Conservation (phyloP, 768 basidiomycete genomes). For the Lyophyllum semitale region DNA sequence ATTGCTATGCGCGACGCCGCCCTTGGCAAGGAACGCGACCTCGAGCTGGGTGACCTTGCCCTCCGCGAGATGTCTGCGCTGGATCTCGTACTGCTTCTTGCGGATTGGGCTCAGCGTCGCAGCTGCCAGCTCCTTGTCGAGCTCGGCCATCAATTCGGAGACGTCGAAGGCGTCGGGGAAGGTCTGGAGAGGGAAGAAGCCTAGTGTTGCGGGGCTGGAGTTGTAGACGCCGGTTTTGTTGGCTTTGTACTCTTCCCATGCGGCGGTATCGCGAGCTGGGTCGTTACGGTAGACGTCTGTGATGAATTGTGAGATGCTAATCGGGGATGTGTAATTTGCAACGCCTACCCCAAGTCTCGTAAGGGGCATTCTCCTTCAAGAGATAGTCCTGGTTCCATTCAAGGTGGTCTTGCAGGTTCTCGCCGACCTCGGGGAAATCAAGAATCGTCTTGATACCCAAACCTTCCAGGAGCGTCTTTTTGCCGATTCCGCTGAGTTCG, state of each 20-base stretch:
- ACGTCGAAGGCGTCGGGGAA: conserved; percentile 16
- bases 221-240: conserved; percentile 13
- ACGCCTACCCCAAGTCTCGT: conserved; percentile 11
- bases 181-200: conserved; percentile 16
- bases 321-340: not conserved
- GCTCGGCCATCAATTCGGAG: conserved; percentile 8
- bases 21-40: conserved; percentile 7
- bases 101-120: conserved; percentile 11
- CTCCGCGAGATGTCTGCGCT: conserved; percentile 13
- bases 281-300: conserved; percentile 17
- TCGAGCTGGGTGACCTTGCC: conserved; percentile 15
- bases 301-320: not conserved
- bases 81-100: conserved; percentile 16
- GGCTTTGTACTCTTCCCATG: conserved; percentile 10
- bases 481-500: conserved; percentile 47
- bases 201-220: conserved; percentile 9
- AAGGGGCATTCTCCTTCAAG: conserved; percentile 13
- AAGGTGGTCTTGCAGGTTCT: conserved; percentile 12
- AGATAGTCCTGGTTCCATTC: conserved; percentile 16
- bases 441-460: conserved; percentile 7
- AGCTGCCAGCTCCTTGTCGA: conserved; percentile 11
- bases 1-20: conserved; percentile 10
- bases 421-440: conserved; percentile 12
- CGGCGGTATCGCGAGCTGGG: conserved; percentile 7
- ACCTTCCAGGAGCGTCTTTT: conserved; percentile 35